Base-by-base conservation (phyloP, 257 asterid genomes). In the Marsdenia floribunda region DNA sequence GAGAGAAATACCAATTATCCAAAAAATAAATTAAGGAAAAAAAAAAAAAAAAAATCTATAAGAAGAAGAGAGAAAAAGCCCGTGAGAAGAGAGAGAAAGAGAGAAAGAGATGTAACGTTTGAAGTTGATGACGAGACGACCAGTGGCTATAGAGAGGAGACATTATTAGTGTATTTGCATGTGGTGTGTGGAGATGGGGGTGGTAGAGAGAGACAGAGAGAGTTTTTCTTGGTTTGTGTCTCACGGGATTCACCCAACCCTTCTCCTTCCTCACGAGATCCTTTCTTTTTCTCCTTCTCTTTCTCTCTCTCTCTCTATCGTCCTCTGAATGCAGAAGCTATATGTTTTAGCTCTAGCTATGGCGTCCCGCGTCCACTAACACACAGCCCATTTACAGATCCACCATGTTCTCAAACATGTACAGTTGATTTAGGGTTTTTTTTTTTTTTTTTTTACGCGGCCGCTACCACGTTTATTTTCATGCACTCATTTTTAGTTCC, bases 221-320 rank as follows among this genome's bases (percentile, higher is more conserved):
- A 46, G 35, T 12, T 19, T 52, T 70, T 79, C 46, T 61, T 49
- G 73, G 78, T 75, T 73, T 63, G 50, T 35, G 13, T 58, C 75
- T 84, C 83, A 81, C 85, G 83, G 82, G 85, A 73, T 76, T 81
- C 84, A 72, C 59, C 74, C 59, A 81, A 38, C 42, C 10, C 64
- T 64, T 8, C 46, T 40, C 49, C 49, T 44, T 44, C 49, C 74
- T 80, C 87, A 84, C 82, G 83, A 81, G 85, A 64, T 77, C 77
- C 82, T 65, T 33, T 60, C 79, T 55, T 54, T 35, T 38, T 68
- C 47, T 44, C 12, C 10, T 11, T 44, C 49, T 44, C 42, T 3
- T 5, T 38, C 2, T 44, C 49, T 44, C 19, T 18, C 44, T 58
- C 78, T 29, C 33, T 29, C 33, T 29, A 1, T 29, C 33, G 33